Evolutionary conservation across 148 eudicot genomes (phyloP), one percentile per base, ranked within the genome.

Genomic region (Rhododendron kiyosumense): DNA sequence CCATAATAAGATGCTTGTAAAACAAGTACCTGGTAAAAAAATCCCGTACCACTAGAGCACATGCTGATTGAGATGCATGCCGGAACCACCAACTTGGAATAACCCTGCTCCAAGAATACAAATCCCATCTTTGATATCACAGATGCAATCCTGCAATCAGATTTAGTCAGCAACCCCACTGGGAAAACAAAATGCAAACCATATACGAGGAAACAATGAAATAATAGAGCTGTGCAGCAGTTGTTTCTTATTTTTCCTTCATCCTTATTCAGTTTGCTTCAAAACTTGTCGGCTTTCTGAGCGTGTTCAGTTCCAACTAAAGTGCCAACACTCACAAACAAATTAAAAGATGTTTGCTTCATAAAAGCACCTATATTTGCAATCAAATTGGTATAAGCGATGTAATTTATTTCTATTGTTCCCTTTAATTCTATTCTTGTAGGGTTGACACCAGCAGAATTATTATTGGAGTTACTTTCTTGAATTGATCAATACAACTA

Each of bases 91-190:
- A 94, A 87, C 84, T 85, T 92, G 24, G 99, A 91, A 88, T 90
- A 95, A 34, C 95, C 98, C 90, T 97, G 99, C 93, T 97, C 98
- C 93, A 94, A 88, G 89, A 97, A 93, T 87, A 95, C 91, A 88
- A 97, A 97, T 81, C 98, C 99, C 94, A 95, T 90, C 93, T 97
- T 95, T 69, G 99, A 97, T 90, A 95, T 89, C 24, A 97, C 98
- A 88, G 98, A 94, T 69, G 99, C 96, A 88, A 94, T 89, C 93
- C 99, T 97, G 95, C 88, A 92, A 81, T 83, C 57, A 85, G 15
- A 65, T 84, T 75, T 61, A 34, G 51, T 87, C 73, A 84, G 52
- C 52, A 57, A 81, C 18, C 85, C 15, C 49, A 80, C 52, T 51
- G 67, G 51, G 51, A 49, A 77, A 36, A 84, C 38, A 83, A 71